Evolutionary conservation across 139 green algal genomes (phyloP), one percentile per base, ranked within the genome.

Genomic region (Volvox africanus): DNA sequence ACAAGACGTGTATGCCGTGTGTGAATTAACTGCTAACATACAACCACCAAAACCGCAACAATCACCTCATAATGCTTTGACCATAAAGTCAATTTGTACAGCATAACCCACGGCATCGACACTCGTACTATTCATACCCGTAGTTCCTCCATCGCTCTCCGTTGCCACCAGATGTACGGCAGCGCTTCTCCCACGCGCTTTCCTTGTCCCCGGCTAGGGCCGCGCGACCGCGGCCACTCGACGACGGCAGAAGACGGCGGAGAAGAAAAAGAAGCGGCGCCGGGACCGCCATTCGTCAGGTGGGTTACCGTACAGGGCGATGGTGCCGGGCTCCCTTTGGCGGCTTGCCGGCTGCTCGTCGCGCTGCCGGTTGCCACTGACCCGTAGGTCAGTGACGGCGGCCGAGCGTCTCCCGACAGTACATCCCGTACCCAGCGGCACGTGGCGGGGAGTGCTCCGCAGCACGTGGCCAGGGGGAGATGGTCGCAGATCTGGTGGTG

Each of bases 401-500:
- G 12, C 37, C 12, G 80, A n/a, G 1, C 13, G 37, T 1, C 80
- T 1, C 37, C 61, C 24, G 80, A 28, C 81, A 87, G 61, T n/a
- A 87, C 81, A 21, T 87, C 61, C 22, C 81, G 61, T 16, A 22
- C 30, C 61, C 81, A 78, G 81, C 61, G 61, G 81, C 81, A 87
- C 11, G 61, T 61, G 61, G 81, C 81, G 61, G 81, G 81, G 13
- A 87, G 81, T 3, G 81, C 61, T 13, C 81, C 81, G 61, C 61
- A 77, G 81, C 36, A 67, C 17, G 81, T 20, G 61, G 30, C 14
- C 5, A 87, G 81, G 5, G 81, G 81, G 18, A 87, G 81, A 55
- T 77, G 61, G 81, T 87, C 81, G 61, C 81, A 87, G 30, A 87
- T 33, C 81, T 87, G 50, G 28, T 55, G 80, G 26, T 55, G 44